Conservation (phyloP, 768 basidiomycete species). For the Piloderma croceum region DNA sequence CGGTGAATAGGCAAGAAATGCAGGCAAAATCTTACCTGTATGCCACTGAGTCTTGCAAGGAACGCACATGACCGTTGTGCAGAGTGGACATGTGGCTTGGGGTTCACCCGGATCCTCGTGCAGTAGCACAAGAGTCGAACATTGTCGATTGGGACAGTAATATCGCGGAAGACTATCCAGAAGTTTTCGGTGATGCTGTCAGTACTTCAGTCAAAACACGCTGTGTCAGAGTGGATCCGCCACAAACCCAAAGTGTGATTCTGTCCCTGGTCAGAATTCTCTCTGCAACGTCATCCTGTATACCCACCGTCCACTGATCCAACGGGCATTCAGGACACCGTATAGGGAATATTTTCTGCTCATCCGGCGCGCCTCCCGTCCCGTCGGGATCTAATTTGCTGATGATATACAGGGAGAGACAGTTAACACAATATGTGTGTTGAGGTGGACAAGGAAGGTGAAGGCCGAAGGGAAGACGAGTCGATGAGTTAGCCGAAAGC, state of each 20-base stretch:
- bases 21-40: conserved; percentile 21
- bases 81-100: conserved; percentile 30
- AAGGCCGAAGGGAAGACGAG: conserved; percentile 29
- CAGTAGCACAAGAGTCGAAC: conserved; percentile 30
- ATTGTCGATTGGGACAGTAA: conserved; percentile 35
- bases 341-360: no score
- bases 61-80: conserved; percentile 28
- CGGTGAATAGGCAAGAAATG: neutral
- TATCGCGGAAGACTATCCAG: conserved; percentile 29
- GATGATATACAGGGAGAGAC: conserved; percentile 29
- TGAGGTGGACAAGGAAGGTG: conserved; percentile 29
- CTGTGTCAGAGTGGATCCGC: neutral
- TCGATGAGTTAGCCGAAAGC: conserved; percentile 30
- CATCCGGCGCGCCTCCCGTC: no score
- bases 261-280: conserved; percentile 26
- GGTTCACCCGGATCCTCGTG: conserved; percentile 30
- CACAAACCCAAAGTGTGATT: conserved; percentile 31
- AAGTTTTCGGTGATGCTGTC: conserved; percentile 31
- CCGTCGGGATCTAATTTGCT: conserved; percentile 32
- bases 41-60: conserved; percentile 33
- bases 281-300: conserved; percentile 29
- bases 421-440: conserved; percentile 33
- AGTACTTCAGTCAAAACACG: neutral
- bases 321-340: conserved; percentile 33
- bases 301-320: conserved; percentile 28